Percentiles rank a stretch among this genome's conserved stretches.
phyloP scores from a whole-genome alignment of 2,329 filamentous ascomycete genomes.

The Botrytis aclada region DNA sequence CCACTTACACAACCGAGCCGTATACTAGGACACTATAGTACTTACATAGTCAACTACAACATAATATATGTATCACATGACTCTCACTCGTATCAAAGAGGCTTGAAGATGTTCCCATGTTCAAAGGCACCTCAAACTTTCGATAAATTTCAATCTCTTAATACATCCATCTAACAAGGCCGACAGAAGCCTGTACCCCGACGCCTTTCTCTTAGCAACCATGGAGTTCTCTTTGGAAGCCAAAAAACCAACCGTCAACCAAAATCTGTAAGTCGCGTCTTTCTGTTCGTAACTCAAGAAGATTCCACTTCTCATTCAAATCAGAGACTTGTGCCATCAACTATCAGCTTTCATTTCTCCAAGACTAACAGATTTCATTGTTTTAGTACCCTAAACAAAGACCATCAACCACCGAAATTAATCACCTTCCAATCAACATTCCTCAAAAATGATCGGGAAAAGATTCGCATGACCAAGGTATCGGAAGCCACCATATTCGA shows the following conservation, averaged over 20 bases:
- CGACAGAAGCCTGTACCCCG: not conserved
- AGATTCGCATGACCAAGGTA: not conserved
- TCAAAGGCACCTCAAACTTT: not conserved
- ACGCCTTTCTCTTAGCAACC: not conserved
- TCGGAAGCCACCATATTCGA: not conserved
- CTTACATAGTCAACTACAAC: not conserved
- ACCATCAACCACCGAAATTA: not conserved
- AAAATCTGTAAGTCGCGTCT: not conserved
- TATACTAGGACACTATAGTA: too few relatives aligned
- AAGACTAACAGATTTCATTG: not conserved
- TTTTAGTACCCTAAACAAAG: not conserved
- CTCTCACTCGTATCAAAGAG: not conserved
- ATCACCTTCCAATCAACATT: not conserved
- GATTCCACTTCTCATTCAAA: not conserved
- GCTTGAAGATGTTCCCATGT: not conserved
- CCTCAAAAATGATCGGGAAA: not conserved
- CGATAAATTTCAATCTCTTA: not conserved
- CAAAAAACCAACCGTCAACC: not conserved
- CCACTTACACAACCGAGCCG: too few relatives aligned
- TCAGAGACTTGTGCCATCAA: not conserved
- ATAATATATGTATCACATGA: not conserved
- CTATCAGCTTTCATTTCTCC: accelerated
- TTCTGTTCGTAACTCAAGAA: too few relatives aligned
- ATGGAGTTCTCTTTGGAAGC: not conserved
- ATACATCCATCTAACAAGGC: not conserved